Base-by-base conservation (phyloP, 2,329 filamentous ascomycete species). In the Trichoderma sp. region DNA sequence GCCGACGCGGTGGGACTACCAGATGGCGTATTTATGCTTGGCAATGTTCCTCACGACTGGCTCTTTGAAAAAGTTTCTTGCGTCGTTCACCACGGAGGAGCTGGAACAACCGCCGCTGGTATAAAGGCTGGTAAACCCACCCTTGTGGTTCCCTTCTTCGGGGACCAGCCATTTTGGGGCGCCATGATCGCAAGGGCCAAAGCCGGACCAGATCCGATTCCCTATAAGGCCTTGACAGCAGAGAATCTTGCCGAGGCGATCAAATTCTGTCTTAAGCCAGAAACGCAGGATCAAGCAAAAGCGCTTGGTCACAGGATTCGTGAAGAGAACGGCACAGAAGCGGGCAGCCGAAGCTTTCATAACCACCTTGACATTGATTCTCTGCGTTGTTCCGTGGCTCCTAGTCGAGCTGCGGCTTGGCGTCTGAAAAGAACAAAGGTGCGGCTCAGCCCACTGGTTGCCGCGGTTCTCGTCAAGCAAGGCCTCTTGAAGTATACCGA, bases 31-130 rank as follows among this genome's bases (percentile, higher is more conserved):
- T 93, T 92, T 76, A 93, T 96, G 88, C 84, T 97, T 47, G 93
- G 92, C 13, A 96, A 95, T 75, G 89, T 90, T 56, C 93, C 93
- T 1, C 94, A 97, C 72, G 94, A 97, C 79, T 97, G 93, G 93
- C 81, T 97, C 0, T 97, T 97, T 79, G 85, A 92, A 72, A 89
- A 86, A 47, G 93, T 96, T 0, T 91, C 92, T 0, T 90, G 89
- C 55, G 93, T 97, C 1, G 91, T 96, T 5, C 94, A 97, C 76
- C 93, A 97, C 72, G 94, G 93, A 27, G 93, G 94, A 69, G 93
- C 93, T 10, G 93, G 93, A 21, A 97, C 93, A 3, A 96, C 93
- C 1, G 93, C 93, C 1, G 92, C 93, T 0, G 93, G 93, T n/a
- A 92, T 97, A 71, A 87, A 91, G 21, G 87, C 89, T 1, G 93